A percentile compares a stretch with the other conserved stretches of the same genome.
Conservation (phyloP, 192 early-diverging fungal genomes). For the Backusella psychrophila region DNA sequence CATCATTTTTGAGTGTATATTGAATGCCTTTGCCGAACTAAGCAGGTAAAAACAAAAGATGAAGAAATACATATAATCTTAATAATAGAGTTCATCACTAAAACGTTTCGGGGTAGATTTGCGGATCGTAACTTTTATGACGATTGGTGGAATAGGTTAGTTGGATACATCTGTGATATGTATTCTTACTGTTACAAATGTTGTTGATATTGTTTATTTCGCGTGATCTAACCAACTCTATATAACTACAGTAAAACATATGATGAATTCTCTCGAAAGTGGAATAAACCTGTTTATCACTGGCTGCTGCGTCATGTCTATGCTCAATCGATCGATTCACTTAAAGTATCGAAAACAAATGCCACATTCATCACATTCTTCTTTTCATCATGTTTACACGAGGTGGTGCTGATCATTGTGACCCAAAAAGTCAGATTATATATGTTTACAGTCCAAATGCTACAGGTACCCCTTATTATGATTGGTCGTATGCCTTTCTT, state of each 20-base stretch:
- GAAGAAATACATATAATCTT: neutral
- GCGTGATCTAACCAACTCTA: neutral
- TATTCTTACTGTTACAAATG: neutral
- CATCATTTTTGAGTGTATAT: constrained; percentile 96
- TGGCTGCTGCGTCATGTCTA: constrained; percentile 92
- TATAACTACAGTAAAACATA: constrained; percentile 53
- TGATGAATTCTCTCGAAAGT: constrained; percentile 94
- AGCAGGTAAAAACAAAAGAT: constrained; percentile 51
- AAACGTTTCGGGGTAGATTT: constrained; percentile 51
- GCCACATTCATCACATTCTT: constrained; percentile 83
- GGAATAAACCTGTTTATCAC: constrained; percentile 96
- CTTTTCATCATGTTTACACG: constrained; percentile 75
- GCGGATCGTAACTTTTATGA: constrained; percentile 98
- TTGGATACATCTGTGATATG: neutral
- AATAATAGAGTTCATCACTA: neutral
- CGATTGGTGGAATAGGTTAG: constrained; percentile 92
- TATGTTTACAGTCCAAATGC: constrained; percentile 83
- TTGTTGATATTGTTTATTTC: neutral
- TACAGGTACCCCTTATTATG: constrained; percentile 87
- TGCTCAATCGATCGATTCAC: constrained; percentile 71
- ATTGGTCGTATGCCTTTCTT: constrained; percentile 58
- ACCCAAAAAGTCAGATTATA: constrained; percentile 69
- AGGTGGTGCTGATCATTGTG: constrained; percentile 75
- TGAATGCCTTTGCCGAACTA: constrained; percentile 94
- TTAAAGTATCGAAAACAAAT: constrained; percentile 63